These are phyloP conservation scores for Alternaria atra DNA, from an alignment of 2,329 filamentous ascomycete genomes.

Conservation along the genomic window DNA sequence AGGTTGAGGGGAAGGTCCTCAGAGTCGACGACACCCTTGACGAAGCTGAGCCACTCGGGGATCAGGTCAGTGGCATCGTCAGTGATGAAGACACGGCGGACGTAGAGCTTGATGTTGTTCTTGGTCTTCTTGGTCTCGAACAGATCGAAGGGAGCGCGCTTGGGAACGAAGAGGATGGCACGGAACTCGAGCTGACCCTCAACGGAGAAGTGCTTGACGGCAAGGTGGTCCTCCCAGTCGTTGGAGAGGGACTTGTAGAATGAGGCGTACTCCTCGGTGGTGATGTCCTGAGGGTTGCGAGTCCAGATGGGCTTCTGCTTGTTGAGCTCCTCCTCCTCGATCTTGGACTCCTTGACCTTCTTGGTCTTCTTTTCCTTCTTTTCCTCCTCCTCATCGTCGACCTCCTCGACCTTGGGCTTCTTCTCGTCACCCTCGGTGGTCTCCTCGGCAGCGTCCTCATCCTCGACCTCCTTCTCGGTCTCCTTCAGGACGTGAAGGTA, in stretches of 20 bases:
- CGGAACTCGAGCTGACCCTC: slow-evolving; percentile 99
- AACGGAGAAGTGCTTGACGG: slow-evolving; percentile 99
- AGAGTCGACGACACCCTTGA: slow-evolving; percentile 99
- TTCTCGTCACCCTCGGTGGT: slow-evolving; percentile 82
- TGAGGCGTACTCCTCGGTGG: slow-evolving; percentile 92
- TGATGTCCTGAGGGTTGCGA: slow-evolving; percentile 95
- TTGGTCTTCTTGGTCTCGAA: slow-evolving; percentile 99
- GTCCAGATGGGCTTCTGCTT: slow-evolving; percentile 99
- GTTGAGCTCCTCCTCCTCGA: slow-evolving; percentile 99
- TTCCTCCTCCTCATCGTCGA: slow-evolving; percentile 82
- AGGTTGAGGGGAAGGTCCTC: slow-evolving; percentile 99
- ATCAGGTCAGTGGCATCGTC: slow-evolving; percentile 99
- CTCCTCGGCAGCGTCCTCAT: slow-evolving; percentile 80
- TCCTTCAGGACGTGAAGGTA: slow-evolving; percentile 99
- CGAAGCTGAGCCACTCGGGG: slow-evolving; percentile 98
- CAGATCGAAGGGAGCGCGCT: slow-evolving; percentile 98
- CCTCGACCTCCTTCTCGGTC: slow-evolving; percentile 97
- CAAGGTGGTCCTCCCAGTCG: slow-evolving; percentile 99
- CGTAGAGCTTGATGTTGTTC: slow-evolving; percentile 99
- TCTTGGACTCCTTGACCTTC: slow-evolving; percentile 98
- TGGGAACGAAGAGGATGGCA: slow-evolving; percentile 98
- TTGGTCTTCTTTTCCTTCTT: slow-evolving; percentile 96
- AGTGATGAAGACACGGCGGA: slow-evolving; percentile 99
- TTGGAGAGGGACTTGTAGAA: slow-evolving; percentile 99
- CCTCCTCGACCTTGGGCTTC: slow-evolving; percentile 95